Evolutionary conservation across 805 yeast genomes (phyloP), one percentile per base, ranked within the genome.

Genomic region (Brettanomyces naardenensis): DNA sequence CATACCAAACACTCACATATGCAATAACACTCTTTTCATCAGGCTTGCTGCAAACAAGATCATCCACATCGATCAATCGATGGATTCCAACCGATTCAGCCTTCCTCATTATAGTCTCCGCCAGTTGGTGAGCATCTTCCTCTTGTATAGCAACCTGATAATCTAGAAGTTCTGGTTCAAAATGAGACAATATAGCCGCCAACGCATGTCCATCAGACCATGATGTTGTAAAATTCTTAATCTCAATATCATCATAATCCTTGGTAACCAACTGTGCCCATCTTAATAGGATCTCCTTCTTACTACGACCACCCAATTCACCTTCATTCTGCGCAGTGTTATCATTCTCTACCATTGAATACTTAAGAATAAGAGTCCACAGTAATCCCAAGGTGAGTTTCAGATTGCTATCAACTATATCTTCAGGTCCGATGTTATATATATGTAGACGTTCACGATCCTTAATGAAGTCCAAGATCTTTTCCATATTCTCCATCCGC

Each of bases 21-120:
- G 79, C 68, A 45, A 78, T 65, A 13, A 79, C 62, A 29, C 78
- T 67, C 44, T 73, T 69, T 44, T 79, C 86, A 44, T 79, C 85
- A 0, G 81, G 81, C 19, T 60, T 62, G 11, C 59, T 49, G 18
- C 64, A 59, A 27, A 59, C 59, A 40, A 78, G 64, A 54, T 76
- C 83, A 26, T 73, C 78, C 1, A 65, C 68, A 37, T 75, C 80
- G 4, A 76, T 64, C 36, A 79, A 55, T 34, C 60, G 64, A 1
- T 76, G 73, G 21, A 79, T 71, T 2, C 71, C 73, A 19, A 73
- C 54, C 13, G 63, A 57, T 11, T 67, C 60, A 1, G 79, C 78
- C 21, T 62, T 52, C 3, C 49, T 47, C 21, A 78, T 51, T 1
- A 75, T 69, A 17, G 51, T 31, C 19, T 55, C 58, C 46, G 61